phyloP scores from a whole-genome alignment of 148 eudicot species.

The Cornus suecica region DNA sequence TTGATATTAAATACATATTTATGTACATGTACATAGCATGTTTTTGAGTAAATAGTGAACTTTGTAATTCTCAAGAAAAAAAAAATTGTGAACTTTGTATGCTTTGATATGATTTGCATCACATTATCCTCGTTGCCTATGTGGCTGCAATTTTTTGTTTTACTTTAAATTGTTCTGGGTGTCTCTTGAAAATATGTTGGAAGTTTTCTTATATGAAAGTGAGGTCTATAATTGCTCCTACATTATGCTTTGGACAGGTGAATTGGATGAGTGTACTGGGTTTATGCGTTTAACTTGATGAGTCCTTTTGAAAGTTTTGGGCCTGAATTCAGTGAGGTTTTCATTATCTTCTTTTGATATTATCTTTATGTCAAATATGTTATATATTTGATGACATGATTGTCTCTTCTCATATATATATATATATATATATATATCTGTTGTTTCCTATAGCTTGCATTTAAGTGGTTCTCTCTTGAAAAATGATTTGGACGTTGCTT shows the following conservation, averaged over 20 bases:
- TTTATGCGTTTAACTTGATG: not conserved
- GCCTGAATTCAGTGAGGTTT: not conserved
- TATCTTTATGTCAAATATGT: too few relatives aligned
- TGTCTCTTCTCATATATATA: not conserved
- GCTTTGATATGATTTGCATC: constrained; percentile 9
- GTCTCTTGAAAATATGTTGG: not conserved
- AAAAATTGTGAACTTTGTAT: not conserved
- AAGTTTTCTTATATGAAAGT: not conserved
- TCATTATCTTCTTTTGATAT: not conserved
- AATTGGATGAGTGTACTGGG: constrained; percentile 5
- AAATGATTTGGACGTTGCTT: not conserved
- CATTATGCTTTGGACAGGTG: not conserved
- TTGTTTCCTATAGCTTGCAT: constrained; percentile 3
- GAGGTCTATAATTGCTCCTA: not conserved
- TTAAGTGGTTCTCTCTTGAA: constrained; percentile 1
- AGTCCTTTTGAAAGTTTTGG: not conserved
- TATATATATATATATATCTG: too few relatives aligned
- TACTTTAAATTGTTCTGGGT: constrained; percentile 22
- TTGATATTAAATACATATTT: too few relatives aligned
- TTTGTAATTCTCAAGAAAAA: too few relatives aligned
- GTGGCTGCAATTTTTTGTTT: not conserved
- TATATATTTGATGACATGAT: not conserved
- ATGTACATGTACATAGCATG: too few relatives aligned
- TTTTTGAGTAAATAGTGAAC: too few relatives aligned
- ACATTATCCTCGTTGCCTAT: not conserved